A percentile compares a stretch with the other conserved stretches of the same genome.
Evolutionary conservation across 495 filamentous ascomycete genomes (phyloP).

Genomic region (Penicillium herquei): DNA sequence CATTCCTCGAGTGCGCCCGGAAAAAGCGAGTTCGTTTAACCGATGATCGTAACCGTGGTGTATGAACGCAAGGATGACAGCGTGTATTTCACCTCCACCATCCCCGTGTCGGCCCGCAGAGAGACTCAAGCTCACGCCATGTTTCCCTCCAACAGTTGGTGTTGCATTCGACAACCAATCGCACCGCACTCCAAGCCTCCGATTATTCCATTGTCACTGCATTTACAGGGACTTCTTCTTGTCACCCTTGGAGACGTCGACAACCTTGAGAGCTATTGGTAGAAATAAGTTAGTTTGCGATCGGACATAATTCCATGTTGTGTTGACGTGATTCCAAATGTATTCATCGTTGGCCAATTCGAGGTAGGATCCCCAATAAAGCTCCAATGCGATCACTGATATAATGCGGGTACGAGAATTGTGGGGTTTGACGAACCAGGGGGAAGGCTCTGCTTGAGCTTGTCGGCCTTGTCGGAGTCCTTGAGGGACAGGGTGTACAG

Average conservation of each 20-base stretch:
- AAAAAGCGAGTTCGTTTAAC: conserved; percentile 40
- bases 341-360: not conserved
- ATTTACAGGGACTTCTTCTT: conserved; percentile 60
- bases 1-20: conserved; percentile 26
- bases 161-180: conserved; percentile 33
- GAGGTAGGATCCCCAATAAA: not conserved
- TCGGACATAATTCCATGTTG: not conserved
- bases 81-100: conserved; percentile 3
- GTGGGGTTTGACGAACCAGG: conserved; percentile 66
- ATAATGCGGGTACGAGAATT: not conserved
- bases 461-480: conserved; percentile 98
- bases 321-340: not conserved
- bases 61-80: conserved; percentile 32
- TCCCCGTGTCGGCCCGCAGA: conserved; percentile 41
- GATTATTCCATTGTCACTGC: conserved; percentile 27
- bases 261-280: conserved; percentile 65
- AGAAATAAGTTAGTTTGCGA: not conserved
- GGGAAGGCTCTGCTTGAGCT: conserved; percentile 98
- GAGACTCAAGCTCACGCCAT: conserved; percentile 26
- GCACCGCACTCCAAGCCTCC: conserved; percentile 30
- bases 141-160: conserved; percentile 32
- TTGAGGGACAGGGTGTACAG: conserved; percentile 97
- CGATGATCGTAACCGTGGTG: conserved; percentile 25
- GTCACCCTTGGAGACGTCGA: conserved; percentile 74
- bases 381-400: not conserved